These are phyloP conservation scores for Syzygium aqueum DNA, from an alignment of 345 rosid genomes.

Conservation along the genomic window DNA sequence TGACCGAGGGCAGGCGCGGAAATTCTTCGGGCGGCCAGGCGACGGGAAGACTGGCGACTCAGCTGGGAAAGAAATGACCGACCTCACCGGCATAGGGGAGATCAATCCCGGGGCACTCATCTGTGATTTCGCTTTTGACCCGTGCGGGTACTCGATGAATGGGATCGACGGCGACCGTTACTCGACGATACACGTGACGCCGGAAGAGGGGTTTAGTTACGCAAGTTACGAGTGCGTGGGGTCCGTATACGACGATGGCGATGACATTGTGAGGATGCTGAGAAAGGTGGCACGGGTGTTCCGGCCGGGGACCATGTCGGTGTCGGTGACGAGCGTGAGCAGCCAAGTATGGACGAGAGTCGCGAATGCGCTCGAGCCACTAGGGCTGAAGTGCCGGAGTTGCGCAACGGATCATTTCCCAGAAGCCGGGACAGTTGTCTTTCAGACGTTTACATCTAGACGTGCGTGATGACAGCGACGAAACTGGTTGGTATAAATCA, in stretches of 20 bases:
- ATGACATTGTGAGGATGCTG: slow-evolving; percentile 38
- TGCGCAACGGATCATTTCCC: slow-evolving; percentile 63
- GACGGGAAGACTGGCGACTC: slow-evolving; percentile 39
- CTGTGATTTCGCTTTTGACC: slow-evolving; percentile 92
- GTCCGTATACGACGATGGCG: slow-evolving; percentile 43
- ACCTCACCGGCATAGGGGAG: slow-evolving; percentile 49
- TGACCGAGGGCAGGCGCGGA: slow-evolving; percentile 45
- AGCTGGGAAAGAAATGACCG: slow-evolving; percentile 75
- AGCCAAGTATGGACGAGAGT: slow-evolving; percentile 53
- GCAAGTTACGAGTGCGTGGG: slow-evolving; percentile 90
- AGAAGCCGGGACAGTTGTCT: slow-evolving; percentile 53
- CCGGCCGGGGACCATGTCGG: slow-evolving; percentile 60
- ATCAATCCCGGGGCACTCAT: slow-evolving; percentile 61
- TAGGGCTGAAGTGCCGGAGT: slow-evolving; percentile 76
- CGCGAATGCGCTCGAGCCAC: slow-evolving; percentile 48
- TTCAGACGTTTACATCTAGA: slow-evolving; percentile 75
- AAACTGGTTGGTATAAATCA: neutral
- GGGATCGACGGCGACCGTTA: slow-evolving; percentile 82
- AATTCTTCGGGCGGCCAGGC: slow-evolving; percentile 45
- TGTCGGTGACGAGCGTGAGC: slow-evolving; percentile 54
- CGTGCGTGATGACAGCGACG: slow-evolving; percentile 20
- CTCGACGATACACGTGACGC: slow-evolving; percentile 97
- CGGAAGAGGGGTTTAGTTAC: slow-evolving; percentile 93
- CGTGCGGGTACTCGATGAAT: slow-evolving; percentile 98
- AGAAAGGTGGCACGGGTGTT: slow-evolving; percentile 64